These are phyloP conservation scores for Clarireedia hainanense DNA, from an alignment of 2,329 filamentous ascomycete species.

Conservation along the genomic window DNA sequence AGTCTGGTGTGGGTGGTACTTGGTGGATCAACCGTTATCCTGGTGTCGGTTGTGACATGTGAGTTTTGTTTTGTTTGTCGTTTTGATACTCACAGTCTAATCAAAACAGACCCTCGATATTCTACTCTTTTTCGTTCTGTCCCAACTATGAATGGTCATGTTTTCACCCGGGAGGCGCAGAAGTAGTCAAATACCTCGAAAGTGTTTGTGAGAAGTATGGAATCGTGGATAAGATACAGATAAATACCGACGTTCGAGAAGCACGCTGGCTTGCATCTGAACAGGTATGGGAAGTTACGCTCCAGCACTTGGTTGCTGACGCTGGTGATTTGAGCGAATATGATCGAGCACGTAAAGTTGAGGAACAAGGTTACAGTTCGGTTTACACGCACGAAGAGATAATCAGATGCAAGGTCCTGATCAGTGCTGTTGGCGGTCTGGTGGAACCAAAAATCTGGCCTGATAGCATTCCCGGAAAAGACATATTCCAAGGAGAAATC, in stretches of 20 bases:
- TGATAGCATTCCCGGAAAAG: constrained; percentile 41
- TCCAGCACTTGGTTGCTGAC: constrained; percentile 43
- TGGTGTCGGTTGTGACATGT: constrained; percentile 45
- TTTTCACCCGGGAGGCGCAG: constrained; percentile 50
- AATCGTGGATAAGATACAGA: constrained; percentile 49
- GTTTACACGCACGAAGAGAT: constrained; percentile 44
- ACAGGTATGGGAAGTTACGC: constrained; percentile 45
- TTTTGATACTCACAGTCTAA: not conserved
- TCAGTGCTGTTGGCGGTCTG: constrained; percentile 46
- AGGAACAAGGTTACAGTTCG: constrained; percentile 36
- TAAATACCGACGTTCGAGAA: constrained; percentile 48
- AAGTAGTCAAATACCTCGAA: constrained; percentile 48
- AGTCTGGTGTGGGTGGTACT: constrained; percentile 41
- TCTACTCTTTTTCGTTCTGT: constrained; percentile 55
- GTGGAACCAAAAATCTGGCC: constrained; percentile 46
- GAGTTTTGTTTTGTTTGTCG: constrained; percentile 7
- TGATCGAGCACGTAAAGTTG: constrained; percentile 37
- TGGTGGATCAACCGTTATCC: constrained; percentile 56
- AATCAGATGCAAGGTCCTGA: constrained; percentile 45
- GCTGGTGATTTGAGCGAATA: constrained; percentile 43
- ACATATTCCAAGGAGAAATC: constrained; percentile 45
- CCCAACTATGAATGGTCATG: constrained; percentile 51
- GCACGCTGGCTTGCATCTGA: constrained; percentile 45
- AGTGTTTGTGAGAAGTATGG: constrained; percentile 44
- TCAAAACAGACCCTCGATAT: constrained; percentile 40